Percentiles rank a stretch among this genome's conserved stretches.
These are phyloP conservation scores for Aspergillus indologenus DNA, from an alignment of 495 filamentous ascomycete genomes.

Conservation along the genomic window DNA sequence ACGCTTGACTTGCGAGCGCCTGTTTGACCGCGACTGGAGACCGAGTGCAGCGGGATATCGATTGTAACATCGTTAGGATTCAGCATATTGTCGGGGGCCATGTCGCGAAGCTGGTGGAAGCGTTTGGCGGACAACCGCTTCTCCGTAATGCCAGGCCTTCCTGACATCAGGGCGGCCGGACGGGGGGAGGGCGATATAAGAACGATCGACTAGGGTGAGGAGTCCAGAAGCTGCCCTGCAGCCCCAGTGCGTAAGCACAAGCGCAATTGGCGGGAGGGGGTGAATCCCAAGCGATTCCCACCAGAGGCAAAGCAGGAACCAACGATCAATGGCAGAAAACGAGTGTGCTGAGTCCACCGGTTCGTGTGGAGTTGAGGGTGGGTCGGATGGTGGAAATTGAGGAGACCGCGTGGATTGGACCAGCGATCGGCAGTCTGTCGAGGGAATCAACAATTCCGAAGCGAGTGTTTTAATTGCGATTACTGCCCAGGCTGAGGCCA, in stretches of 20 bases:
- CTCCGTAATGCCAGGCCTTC: conserved; percentile 32
- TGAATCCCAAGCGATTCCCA: not conserved
- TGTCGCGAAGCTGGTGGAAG: conserved; percentile 46
- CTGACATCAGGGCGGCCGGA: conserved; percentile 26
- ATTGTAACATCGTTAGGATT: conserved; percentile 58
- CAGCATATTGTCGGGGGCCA: conserved; percentile 36
- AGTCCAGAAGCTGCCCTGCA: conserved; percentile 12
- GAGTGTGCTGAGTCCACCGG: conserved; percentile 8
- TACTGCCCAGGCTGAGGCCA: too few relatives aligned
- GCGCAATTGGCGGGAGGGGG: conserved; percentile 7
- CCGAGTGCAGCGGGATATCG: conserved; percentile 52
- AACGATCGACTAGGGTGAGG: conserved; percentile 8
- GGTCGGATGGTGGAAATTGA: conserved; percentile 8
- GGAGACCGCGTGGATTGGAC: not conserved
- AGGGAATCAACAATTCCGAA: not conserved
- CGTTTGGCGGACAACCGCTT: conserved; percentile 43
- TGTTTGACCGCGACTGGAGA: conserved; percentile 42
- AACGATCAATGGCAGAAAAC: not conserved
- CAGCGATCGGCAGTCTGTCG: not conserved
- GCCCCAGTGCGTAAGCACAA: conserved; percentile 1
- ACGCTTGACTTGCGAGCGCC: conserved; percentile 41
- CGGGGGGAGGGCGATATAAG: conserved; percentile 3
- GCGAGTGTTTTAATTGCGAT: not conserved
- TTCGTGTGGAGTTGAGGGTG: conserved; percentile 16
- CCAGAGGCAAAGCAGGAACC: not conserved